Conservation (phyloP, 306 rosid genomes). For the Argentina anserina region DNA sequence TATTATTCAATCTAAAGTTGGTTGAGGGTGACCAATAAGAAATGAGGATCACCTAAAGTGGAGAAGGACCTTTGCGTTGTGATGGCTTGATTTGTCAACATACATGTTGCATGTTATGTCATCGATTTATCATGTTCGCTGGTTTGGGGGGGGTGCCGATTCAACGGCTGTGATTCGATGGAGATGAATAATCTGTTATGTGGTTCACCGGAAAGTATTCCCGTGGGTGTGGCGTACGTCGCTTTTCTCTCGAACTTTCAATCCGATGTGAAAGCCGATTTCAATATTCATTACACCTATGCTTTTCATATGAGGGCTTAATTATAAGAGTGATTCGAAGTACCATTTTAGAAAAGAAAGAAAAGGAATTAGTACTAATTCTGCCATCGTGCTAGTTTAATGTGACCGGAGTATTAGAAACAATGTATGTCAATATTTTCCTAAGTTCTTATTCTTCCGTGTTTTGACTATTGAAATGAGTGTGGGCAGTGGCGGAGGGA, state of each 20-base stretch:
- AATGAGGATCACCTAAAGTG: slow-evolving; percentile 4
- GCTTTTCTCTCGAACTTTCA: neutral
- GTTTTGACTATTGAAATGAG: too few relatives aligned
- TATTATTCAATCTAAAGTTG: slow-evolving; percentile 23
- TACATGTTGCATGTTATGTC: neutral
- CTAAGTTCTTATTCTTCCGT: too few relatives aligned
- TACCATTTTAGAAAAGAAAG: too few relatives aligned
- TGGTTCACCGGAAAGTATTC: neutral
- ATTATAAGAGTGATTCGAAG: too few relatives aligned
- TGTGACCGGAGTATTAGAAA: too few relatives aligned
- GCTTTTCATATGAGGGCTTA: too few relatives aligned
- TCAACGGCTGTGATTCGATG: neutral
- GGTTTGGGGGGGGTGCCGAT: neutral
- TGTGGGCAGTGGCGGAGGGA: too few relatives aligned
- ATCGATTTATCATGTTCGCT: neutral
- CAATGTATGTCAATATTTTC: too few relatives aligned
- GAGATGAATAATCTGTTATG: neutral
- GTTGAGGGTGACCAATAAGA: slow-evolving; percentile 21
- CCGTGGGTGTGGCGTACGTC: neutral
- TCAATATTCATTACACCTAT: neutral
- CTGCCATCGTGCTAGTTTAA: too few relatives aligned
- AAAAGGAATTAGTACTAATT: too few relatives aligned
- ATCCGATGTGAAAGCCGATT: neutral
- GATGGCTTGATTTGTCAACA: neutral
- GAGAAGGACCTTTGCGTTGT: neutral